Conservation (phyloP, 495 filamentous ascomycete species). For the Aspergillus haitiensis region DNA sequence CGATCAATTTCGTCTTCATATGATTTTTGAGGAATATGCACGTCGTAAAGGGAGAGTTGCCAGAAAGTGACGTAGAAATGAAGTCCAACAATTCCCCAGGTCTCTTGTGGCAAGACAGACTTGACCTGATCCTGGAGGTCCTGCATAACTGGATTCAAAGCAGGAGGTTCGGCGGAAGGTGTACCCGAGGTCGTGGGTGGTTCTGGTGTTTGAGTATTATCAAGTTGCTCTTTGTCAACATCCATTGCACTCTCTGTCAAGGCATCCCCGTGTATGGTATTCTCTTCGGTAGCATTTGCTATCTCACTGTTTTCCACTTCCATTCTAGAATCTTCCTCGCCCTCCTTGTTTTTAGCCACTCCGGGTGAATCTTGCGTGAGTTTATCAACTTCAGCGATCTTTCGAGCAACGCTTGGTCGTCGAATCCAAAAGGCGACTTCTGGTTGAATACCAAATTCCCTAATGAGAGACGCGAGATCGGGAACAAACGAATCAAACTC, state of each 20-base stretch:
- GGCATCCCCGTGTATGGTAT: conserved; percentile 19
- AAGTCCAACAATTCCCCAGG: conserved; percentile 66
- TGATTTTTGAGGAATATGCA: conserved; percentile 67
- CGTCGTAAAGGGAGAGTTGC: conserved; percentile 79
- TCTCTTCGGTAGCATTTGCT: conserved; percentile 29
- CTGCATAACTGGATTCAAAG: conserved; percentile 73
- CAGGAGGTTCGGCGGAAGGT: conserved; percentile 30
- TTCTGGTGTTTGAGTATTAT: conserved; percentile 10
- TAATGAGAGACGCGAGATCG: conserved; percentile 66
- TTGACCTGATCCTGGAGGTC: conserved; percentile 70
- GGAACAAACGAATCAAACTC: conserved; percentile 86
- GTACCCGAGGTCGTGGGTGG: conserved; percentile 12
- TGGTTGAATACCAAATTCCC: conserved; percentile 77
- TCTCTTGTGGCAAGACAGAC: conserved; percentile 57
- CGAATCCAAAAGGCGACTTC: conserved; percentile 86
- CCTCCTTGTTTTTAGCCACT: conserved; percentile 20
- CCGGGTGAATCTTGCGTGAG: conserved; percentile 27
- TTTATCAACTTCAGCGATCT: conserved; percentile 51
- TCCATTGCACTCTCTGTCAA: conserved; percentile 35
- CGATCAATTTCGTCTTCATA: conserved; percentile 71
- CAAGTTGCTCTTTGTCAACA: conserved; percentile 37
- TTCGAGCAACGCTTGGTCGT: conserved; percentile 63
- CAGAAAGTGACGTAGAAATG: conserved; percentile 92
- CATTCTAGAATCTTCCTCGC: conserved; percentile 29
- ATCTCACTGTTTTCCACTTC: conserved; percentile 39